Conservation (phyloP, 441 rosid genomes). For the Gossypium gossypioides region DNA sequence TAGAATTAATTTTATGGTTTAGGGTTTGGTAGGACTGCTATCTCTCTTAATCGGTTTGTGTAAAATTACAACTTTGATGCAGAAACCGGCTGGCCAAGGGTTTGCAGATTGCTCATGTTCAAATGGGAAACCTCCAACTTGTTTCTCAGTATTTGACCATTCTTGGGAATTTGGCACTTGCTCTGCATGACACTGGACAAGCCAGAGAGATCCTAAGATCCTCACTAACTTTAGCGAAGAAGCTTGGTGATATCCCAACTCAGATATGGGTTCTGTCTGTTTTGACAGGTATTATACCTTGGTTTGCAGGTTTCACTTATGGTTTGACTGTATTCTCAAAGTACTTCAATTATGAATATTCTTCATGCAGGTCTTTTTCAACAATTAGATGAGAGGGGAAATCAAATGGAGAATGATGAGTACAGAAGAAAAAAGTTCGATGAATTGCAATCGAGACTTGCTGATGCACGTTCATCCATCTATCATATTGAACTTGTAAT, state of each 20-base stretch:
- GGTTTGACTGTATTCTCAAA: neutral
- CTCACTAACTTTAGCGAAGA: conserved; percentile 77
- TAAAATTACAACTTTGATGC: conserved; percentile 25
- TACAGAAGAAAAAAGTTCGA: conserved; percentile 52
- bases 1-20: conserved; percentile 2
- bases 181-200: conserved; percentile 77
- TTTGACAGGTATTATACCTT: conserved; percentile 46
- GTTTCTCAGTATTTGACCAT: conserved; percentile 83
- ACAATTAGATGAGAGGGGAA: conserved; percentile 70
- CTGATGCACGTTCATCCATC: conserved; percentile 76
- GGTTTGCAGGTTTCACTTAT: neutral
- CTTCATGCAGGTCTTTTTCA: conserved; percentile 47
- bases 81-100: conserved; percentile 89
- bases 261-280: conserved; percentile 91
- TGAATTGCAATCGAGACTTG: conserved; percentile 71
- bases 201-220: conserved; percentile 91
- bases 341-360: conserved; percentile 1
- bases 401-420: conserved; percentile 87
- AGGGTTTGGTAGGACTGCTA: neutral
- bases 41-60: neutral
- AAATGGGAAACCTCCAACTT: conserved; percentile 93
- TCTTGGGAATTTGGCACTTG: conserved; percentile 85
- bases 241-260: conserved; percentile 79
- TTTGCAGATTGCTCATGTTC: conserved; percentile 76
- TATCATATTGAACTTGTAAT: conserved; percentile 75